Percentiles rank a stretch among this genome's conserved stretches.
phyloP scores from a whole-genome alignment of 805 yeast genomes.

The Lachancea cidri region DNA sequence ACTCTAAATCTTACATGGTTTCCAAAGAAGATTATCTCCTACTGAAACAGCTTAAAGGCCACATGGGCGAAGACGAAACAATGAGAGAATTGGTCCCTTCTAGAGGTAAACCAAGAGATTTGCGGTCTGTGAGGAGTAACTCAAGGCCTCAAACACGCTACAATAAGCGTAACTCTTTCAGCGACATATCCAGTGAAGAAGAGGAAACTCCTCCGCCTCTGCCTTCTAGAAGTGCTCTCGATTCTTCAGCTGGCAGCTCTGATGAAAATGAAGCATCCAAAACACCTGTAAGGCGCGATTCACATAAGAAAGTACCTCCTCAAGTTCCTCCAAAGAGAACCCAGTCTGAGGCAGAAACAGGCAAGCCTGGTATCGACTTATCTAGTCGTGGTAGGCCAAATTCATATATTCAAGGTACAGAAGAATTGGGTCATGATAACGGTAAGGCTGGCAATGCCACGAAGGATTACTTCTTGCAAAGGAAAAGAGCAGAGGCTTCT shows the following conservation, averaged over 20 bases:
- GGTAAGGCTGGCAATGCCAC: too few species aligned
- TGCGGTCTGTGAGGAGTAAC: not conserved
- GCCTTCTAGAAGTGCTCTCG: constrained; percentile 7
- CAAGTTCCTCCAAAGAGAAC: not conserved
- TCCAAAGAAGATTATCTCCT: constrained; percentile 29
- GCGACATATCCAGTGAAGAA: not conserved
- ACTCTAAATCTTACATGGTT: constrained; percentile 12
- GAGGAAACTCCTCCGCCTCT: constrained; percentile 10
- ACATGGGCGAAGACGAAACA: not conserved
- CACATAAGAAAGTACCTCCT: not conserved
- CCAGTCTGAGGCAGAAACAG: too few species aligned
- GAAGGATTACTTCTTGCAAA: too few species aligned
- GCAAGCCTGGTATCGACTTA: too few species aligned
- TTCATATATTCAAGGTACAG: too few species aligned
- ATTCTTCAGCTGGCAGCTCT: not conserved
- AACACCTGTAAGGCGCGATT: constrained; percentile 3
- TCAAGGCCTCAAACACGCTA: not conserved
- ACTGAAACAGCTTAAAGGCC: constrained; percentile 18
- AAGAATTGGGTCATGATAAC: too few species aligned
- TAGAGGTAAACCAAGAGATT: constrained; percentile 23
- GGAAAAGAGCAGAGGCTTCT: too few species aligned
- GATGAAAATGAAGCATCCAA: not conserved
- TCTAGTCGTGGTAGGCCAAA: too few species aligned
- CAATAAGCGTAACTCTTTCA: not conserved
- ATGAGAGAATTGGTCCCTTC: constrained; percentile 13